Base-by-base conservation (phyloP, 768 basidiomycete species). In the Boletus sp. region DNA sequence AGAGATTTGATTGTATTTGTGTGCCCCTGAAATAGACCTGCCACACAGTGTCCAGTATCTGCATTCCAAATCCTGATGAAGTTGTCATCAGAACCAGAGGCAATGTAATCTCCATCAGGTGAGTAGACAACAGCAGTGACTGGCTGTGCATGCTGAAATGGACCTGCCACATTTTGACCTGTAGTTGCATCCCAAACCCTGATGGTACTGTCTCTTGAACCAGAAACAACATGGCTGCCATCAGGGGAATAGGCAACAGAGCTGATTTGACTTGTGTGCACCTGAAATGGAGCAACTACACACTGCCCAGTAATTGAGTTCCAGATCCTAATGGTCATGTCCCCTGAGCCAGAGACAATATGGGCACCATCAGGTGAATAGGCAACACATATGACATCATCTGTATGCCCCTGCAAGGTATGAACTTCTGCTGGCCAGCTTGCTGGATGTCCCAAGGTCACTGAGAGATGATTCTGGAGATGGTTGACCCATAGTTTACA, bases 171-270 rank as follows among this genome's bases (percentile, higher is more conserved):
- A 50, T 52, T 29, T 32, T 50, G 56, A 30, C 67, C 49, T 28
- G 61, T 54, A 2, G 5, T 41, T 52, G 53, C 55, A 58, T 72
- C 62, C 67, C 64, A 72, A 0, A 68, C 10, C 8, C 46, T 57
- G 2, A 71, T 57, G 3, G 63, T 63, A 0, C 0, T 1, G 6
- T 67, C 65, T 9, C 10, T 4, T 30, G 61, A 60, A 15, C 51
- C 61, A 55, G 67, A 62, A 28, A 20, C 56, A 60, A 67, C 40
- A 3, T 57, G 24, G 7, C 32, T 54, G 1, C 67, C 68, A 56
- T 71, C 64, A 30, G 72, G 71, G 4, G 73, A 56, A 71, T 52
- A 60, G 52, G 57, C 59, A 47, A 65, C 40, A 44, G 53, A 57
- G 0, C 0, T n/a, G 7, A 64, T 3, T 28, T 2, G 0, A 7